Evolutionary conservation across 2,329 filamentous ascomycete species (phyloP), one percentile per base, ranked within the genome.

Genomic region (Ploettnerulaceae sp.): DNA sequence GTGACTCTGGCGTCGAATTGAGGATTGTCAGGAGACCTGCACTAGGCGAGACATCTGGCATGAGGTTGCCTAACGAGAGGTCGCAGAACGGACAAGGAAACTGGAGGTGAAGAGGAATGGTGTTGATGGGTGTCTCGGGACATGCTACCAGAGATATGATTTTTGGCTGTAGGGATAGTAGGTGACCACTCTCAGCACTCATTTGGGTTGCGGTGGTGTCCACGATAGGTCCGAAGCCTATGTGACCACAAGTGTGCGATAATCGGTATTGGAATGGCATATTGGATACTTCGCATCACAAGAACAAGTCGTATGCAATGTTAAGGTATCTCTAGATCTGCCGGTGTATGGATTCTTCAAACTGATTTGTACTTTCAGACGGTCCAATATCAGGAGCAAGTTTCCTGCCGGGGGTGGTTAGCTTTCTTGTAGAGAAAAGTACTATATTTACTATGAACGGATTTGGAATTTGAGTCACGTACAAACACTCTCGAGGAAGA

Each of bases 51-150:
- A 32, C 17, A 21, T n/a, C 20, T 26, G 17, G 21, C 2, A 22
- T 34, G 11, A 9, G 26, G 14, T n/a, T 18, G 6, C 18, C n/a
- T 15, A 9, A 25, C 1, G 18, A 14, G 24, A 21, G 25, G 5
- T 18, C 15, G 24, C 55, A 56, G 50, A 55, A 57, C 7, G 53
- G 53, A 28, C 56, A 59, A 15, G n/a, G 17, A 11, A 50, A 47
- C 2, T 28, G 24, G 24, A 56, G 35, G 3, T 12, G 11, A 15
- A 54, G 31, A 8, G 43, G 25, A 2, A 43, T 29, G 14, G 32
- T 44, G 9, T 9, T 36, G 14, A 39, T 28, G 21, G 7, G 28
- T 7, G 24, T 4, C n/a, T n/a, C 9, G 22, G 40, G 29, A n/a
- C n/a, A n/a, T n/a, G n/a, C n/a, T n/a, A n/a, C n/a, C n/a, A n/a